phyloP scores from a whole-genome alignment of 2,329 filamentous ascomycete species.

The Ascochyta viciae-villosae region DNA sequence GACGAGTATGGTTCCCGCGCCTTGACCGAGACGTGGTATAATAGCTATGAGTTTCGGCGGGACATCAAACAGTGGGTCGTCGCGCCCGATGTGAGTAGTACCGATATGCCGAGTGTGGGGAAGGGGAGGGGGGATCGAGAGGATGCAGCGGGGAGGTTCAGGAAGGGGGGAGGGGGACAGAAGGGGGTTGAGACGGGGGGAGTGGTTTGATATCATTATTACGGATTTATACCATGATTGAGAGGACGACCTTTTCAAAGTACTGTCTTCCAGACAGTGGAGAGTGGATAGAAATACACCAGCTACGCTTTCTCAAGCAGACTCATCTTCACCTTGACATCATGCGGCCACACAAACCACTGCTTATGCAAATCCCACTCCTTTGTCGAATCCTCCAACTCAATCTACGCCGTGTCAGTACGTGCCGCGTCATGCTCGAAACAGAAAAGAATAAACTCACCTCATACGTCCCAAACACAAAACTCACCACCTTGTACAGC shows the following conservation, averaged over 20 bases:
- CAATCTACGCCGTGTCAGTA: slow-evolving; percentile 33
- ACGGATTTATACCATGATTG: too few relatives aligned
- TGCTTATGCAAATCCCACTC: slow-evolving; percentile 52
- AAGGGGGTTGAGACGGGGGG: too few relatives aligned
- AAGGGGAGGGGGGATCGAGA: too few relatives aligned
- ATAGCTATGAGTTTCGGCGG: slow-evolving; percentile 52
- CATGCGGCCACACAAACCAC: slow-evolving; percentile 52
- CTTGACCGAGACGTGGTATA: slow-evolving; percentile 56
- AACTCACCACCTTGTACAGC: slow-evolving; percentile 60
- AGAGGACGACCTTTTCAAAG: too few relatives aligned
- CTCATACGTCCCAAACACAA: slow-evolving; percentile 55
- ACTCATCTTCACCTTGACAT: slow-evolving; percentile 37
- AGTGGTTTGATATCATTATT: too few relatives aligned
- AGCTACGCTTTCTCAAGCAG: slow-evolving; percentile 3
- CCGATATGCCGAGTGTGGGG: too few relatives aligned
- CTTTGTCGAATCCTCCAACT: slow-evolving; percentile 44
- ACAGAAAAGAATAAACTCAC: slow-evolving; percentile 32
- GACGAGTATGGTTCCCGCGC: slow-evolving; percentile 63
- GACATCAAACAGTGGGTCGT: slow-evolving; percentile 36
- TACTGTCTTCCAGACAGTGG: too few relatives aligned
- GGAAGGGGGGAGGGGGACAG: too few relatives aligned
- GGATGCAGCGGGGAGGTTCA: too few relatives aligned
- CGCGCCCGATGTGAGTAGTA: neutral
- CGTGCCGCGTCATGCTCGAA: too few relatives aligned
- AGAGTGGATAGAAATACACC: too few relatives aligned